These are phyloP conservation scores for Taphrina flavorubra DNA, from an alignment of 1,139 yeast species.

Conservation along the genomic window DNA sequence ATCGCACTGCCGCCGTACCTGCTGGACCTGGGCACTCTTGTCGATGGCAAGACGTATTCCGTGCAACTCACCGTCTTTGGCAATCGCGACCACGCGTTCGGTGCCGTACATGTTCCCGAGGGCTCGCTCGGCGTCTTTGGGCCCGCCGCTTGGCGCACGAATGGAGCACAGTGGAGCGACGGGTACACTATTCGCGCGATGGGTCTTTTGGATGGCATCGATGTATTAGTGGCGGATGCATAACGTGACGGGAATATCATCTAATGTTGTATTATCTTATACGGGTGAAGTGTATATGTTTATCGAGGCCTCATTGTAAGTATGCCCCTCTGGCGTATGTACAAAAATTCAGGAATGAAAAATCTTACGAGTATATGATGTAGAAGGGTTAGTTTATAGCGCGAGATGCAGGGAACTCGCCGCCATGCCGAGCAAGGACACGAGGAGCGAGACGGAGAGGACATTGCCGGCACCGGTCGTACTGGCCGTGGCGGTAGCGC, in stretches of 20 bases:
- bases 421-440: neutral
- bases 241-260: neutral
- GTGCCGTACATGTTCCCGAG: slow-evolving; percentile 42
- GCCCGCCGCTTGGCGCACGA: slow-evolving; percentile 35
- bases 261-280: too few relatives aligned
- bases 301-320: too few relatives aligned
- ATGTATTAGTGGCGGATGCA: slow-evolving; percentile 21
- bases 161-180: slow-evolving; percentile 33
- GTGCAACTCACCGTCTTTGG: slow-evolving; percentile 36
- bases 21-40: slow-evolving; percentile 4
- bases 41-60: neutral
- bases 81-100: slow-evolving; percentile 41
- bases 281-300: too few relatives aligned
- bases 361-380: too few relatives aligned
- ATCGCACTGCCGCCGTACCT: slow-evolving; percentile 11
- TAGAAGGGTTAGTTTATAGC: neutral
- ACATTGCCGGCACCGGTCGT: slow-evolving; percentile 17
- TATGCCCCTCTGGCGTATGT: too few relatives aligned
- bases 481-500: slow-evolving; percentile 8
- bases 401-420: neutral
- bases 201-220: slow-evolving; percentile 30
- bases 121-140: slow-evolving; percentile 26
- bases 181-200: slow-evolving; percentile 28
- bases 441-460: neutral
- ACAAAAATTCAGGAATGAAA: too few relatives aligned